Conservation (phyloP, 2,329 filamentous ascomycete species). For the Microcera coccophila region DNA sequence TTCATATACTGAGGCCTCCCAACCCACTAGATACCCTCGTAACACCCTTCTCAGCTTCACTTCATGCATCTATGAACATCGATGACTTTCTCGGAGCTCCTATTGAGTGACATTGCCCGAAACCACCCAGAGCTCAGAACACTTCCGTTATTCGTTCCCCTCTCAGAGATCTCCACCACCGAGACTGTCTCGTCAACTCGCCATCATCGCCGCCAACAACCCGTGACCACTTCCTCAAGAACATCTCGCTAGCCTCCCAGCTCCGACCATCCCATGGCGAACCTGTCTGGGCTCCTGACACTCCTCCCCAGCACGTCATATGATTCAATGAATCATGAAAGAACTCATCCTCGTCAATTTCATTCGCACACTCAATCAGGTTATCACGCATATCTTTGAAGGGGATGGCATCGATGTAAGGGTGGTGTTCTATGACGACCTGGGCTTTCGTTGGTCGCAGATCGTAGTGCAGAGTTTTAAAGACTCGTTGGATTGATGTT, state of each 20-base stretch:
- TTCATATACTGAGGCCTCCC: conserved; percentile 6
- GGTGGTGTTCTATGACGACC: conserved; percentile 23
- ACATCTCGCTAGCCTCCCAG: conserved; percentile 29
- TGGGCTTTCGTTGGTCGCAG: conserved; percentile 26
- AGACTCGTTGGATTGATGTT: conserved; percentile 18
- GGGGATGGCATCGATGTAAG: conserved; percentile 26
- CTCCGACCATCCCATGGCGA: conserved; percentile 29
- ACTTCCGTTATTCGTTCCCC: conserved; percentile 24
- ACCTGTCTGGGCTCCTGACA: conserved; percentile 22
- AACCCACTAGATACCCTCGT: no score
- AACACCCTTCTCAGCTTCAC: no score
- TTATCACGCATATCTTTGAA: conserved; percentile 26
- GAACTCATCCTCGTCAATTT: conserved; percentile 27
- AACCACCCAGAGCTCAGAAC: not conserved
- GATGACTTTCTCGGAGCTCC: no score
- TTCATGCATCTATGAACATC: no score
- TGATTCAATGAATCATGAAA: conserved; percentile 29
- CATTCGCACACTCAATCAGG: conserved; percentile 19
- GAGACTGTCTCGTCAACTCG: conserved; percentile 26
- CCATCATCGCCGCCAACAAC: conserved; percentile 28
- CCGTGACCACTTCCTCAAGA: conserved; percentile 27
- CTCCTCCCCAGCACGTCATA: conserved; percentile 28
- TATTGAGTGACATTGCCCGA: not conserved
- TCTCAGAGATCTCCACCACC: conserved; percentile 28
- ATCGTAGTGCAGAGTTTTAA: conserved; percentile 22